These are phyloP conservation scores for Backusella psychrophila DNA, from an alignment of 192 early-diverging fungal species.

Conservation along the genomic window DNA sequence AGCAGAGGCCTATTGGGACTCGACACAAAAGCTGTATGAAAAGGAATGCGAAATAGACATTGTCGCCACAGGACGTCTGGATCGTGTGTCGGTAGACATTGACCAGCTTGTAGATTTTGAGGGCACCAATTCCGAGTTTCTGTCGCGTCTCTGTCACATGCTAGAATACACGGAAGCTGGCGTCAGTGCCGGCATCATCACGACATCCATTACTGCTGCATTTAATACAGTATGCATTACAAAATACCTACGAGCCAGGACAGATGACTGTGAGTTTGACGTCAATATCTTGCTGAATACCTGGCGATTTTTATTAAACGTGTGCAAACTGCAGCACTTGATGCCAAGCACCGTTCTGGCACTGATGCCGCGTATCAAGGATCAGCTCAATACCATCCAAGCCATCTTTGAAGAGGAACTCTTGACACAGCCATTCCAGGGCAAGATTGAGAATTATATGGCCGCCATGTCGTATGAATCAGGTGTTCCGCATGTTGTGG, in stretches of 20 bases:
- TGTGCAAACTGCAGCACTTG: not conserved
- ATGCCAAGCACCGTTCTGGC: not conserved
- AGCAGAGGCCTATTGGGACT: not conserved
- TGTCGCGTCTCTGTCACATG: not conserved
- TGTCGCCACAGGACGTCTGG: not conserved
- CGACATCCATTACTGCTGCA: not conserved
- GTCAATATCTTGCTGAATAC: not conserved
- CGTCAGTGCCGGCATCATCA: not conserved
- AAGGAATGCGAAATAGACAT: not conserved
- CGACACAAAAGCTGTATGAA: not conserved
- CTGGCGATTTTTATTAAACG: not conserved
- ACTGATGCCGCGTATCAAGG: not conserved
- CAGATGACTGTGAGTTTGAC: not conserved
- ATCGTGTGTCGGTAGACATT: not conserved
- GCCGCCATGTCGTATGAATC: not conserved
- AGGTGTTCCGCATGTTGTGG: not conserved
- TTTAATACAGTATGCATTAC: constrained; percentile 5
- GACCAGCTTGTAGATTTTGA: not conserved
- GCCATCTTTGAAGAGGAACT: not conserved
- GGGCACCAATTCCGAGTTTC: constrained; percentile 4
- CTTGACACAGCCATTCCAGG: not conserved
- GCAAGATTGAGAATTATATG: not conserved
- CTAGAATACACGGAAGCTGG: not conserved
- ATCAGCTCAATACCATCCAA: not conserved
- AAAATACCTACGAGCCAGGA: not conserved